Base-by-base conservation (phyloP, 257 asterid species). In the Datura wrightii region DNA sequence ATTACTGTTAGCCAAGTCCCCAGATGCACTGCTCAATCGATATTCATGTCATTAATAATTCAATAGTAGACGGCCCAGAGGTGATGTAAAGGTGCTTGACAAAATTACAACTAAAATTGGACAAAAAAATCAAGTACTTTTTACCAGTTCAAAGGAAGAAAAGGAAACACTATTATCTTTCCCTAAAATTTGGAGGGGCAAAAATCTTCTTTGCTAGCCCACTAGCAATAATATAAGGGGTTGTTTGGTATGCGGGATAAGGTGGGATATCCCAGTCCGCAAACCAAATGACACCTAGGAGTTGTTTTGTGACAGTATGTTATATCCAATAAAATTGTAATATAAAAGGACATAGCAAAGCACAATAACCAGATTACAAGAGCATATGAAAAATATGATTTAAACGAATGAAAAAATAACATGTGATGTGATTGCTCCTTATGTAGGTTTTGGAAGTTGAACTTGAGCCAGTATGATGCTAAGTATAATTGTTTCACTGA, bases 361-460 rank as follows among this genome's bases (percentile, higher is more conserved):
- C 8, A 76, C 15, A 76, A 3, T 52, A 52, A 31, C 15, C 34
- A 14, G 48, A 76, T 7, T 48, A 19, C 42, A 74, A 4, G 44
- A 74, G 13, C 81, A 48, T 74, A 24, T 3, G 3, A 74, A 48
- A 74, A 74, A 0, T 50, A 76, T 52, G 10, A 76, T 24, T 31
- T 1, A 31, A 74, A 52, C 82, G 50, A 52, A 76, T 50, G 31
- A 76, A 76, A 76, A 24, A 76, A 31, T 24, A 31, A 50, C 82
- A 50, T 76, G 44, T 76, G 62, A 76, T 76, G 81, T 24, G 62
- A 6, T 24, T 48, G 37, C 58, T 44, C 19, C 14, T 48, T 24
- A 14, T 48, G 6, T 50, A 13, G 24, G 3, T 76, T 76, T 46
- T 24, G 44, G 4, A 50, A 1, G 46, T 76, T 50, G 62, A 76